phyloP scores from a whole-genome alignment of 2,329 filamentous ascomycete genomes.

The Calycina herbarum region DNA sequence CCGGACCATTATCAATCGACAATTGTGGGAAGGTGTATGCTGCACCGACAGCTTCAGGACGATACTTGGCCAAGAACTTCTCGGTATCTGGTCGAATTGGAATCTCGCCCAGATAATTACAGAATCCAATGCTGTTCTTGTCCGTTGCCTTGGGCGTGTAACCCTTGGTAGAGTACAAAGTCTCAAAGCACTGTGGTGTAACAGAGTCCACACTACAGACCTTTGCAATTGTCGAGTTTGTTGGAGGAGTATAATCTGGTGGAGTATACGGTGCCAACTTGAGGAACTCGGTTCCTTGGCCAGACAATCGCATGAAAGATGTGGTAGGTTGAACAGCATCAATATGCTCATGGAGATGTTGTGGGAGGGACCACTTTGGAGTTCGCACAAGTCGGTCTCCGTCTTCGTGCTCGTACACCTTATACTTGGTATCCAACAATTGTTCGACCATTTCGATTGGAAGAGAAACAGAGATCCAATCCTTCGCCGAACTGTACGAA shows the following conservation, averaged over 20 bases:
- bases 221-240: constrained; percentile 9
- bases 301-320: constrained; percentile 50
- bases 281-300: constrained; percentile 8
- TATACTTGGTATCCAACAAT: constrained; percentile 40
- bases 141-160: constrained; percentile 24
- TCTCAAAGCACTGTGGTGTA: constrained; percentile 29
- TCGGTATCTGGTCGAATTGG: constrained; percentile 27
- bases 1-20: constrained; percentile 15
- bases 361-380: constrained; percentile 41
- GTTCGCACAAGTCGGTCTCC: constrained; percentile 28
- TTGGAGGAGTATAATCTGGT: constrained; percentile 9
- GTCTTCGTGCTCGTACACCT: constrained; percentile 38
- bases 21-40: constrained; percentile 8
- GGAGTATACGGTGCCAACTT: constrained; percentile 3
- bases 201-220: constrained; percentile 62
- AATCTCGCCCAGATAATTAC: constrained; percentile 30
- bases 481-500: constrained; percentile 52
- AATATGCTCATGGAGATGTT: constrained; percentile 44
- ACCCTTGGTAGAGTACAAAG: constrained; percentile 27
- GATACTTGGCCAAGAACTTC: constrained; percentile 26
- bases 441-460: constrained; percentile 47
- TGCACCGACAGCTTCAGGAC: constrained; percentile 11
- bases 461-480: constrained; percentile 52
- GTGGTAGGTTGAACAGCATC: constrained; percentile 58
- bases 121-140: constrained; percentile 28